These are phyloP conservation scores for Ustilago curta DNA, from an alignment of 1,284 basidiomycete species.

Conservation along the genomic window DNA sequence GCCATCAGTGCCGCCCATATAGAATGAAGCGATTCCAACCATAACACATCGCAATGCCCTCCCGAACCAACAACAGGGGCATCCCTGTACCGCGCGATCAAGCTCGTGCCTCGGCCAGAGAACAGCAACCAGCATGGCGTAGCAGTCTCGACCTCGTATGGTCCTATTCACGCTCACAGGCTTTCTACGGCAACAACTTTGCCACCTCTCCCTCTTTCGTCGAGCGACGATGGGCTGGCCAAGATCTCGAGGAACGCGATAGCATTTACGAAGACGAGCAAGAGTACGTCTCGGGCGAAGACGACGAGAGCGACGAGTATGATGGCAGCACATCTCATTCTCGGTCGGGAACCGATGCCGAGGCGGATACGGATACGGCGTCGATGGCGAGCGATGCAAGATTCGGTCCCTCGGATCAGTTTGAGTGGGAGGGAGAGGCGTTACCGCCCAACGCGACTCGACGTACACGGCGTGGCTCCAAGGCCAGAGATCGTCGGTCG, in stretches of 20 bases:
- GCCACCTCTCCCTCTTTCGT: slow-evolving; percentile 66
- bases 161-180: slow-evolving; percentile 68
- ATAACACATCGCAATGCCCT: slow-evolving; percentile 20
- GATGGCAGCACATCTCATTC: slow-evolving; percentile 24
- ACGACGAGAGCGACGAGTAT: slow-evolving; percentile 30
- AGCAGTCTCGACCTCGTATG: slow-evolving; percentile 64
- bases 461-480: slow-evolving; percentile 21
- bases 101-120: slow-evolving; percentile 14
- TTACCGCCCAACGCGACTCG: slow-evolving; percentile 49
- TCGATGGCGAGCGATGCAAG: slow-evolving; percentile 36
- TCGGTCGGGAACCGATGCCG: slow-evolving; percentile 36
- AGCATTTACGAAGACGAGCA: slow-evolving; percentile 54
- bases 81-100: slow-evolving; percentile 44
- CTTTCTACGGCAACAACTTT: slow-evolving; percentile 68
- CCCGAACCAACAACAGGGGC: slow-evolving; percentile 30
- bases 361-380: slow-evolving; percentile 39
- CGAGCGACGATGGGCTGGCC: slow-evolving; percentile 63
- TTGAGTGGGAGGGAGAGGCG: slow-evolving; percentile 55
- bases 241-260: slow-evolving; percentile 60
- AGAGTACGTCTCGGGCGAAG: slow-evolving; percentile 41
- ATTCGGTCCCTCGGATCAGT: slow-evolving; percentile 26
- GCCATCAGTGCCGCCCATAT: neutral
- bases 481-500: slow-evolving; percentile 35
- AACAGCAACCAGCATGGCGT: slow-evolving; percentile 59
- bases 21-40: slow-evolving; percentile 17